These are phyloP conservation scores for Alternaria panax DNA, from an alignment of 2,329 filamentous ascomycete genomes.

Conservation along the genomic window DNA sequence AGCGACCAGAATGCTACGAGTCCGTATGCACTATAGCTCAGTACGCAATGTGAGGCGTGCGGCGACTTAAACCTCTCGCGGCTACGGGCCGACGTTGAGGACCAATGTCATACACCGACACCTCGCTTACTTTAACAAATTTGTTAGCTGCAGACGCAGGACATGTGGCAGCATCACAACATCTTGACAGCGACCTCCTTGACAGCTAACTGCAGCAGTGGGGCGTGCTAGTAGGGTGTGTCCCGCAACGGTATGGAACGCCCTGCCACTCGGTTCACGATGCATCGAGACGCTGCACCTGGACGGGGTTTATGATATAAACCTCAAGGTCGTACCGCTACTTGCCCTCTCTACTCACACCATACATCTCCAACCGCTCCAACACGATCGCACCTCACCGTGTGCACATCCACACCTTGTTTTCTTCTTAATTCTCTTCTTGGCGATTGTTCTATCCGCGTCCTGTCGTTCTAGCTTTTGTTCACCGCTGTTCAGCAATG, in stretches of 20 bases:
- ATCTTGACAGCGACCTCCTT: conserved; percentile 46
- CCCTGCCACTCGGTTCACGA: conserved; percentile 36
- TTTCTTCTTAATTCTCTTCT: conserved; percentile 6
- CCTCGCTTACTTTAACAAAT: conserved; percentile 38
- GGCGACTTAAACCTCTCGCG: conserved; percentile 33
- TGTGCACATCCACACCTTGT: conserved; percentile 19
- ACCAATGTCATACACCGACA: conserved; percentile 39
- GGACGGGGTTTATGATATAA: conserved; percentile 42
- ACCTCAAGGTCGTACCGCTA: conserved; percentile 36
- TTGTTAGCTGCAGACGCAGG: conserved; percentile 49
- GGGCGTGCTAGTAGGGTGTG: conserved; percentile 42
- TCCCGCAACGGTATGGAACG: conserved; percentile 43
- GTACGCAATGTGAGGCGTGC: conserved; percentile 41
- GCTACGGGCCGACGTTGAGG: conserved; percentile 36
- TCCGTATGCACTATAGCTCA: conserved; percentile 23
- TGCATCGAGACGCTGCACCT: conserved; percentile 35
- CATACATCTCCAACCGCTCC: conserved; percentile 19
- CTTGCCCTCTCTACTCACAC: conserved; percentile 18
- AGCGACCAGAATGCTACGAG: conserved; percentile 25
- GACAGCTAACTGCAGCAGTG: conserved; percentile 45
- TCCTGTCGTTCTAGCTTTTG: conserved; percentile 13
- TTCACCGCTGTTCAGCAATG: conserved; percentile 54
- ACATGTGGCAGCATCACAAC: conserved; percentile 51
- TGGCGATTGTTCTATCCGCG: conserved; percentile 23
- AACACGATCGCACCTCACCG: conserved; percentile 18